phyloP scores from a whole-genome alignment of 495 filamentous ascomycete genomes.

The Neohortaea acidophila region DNA sequence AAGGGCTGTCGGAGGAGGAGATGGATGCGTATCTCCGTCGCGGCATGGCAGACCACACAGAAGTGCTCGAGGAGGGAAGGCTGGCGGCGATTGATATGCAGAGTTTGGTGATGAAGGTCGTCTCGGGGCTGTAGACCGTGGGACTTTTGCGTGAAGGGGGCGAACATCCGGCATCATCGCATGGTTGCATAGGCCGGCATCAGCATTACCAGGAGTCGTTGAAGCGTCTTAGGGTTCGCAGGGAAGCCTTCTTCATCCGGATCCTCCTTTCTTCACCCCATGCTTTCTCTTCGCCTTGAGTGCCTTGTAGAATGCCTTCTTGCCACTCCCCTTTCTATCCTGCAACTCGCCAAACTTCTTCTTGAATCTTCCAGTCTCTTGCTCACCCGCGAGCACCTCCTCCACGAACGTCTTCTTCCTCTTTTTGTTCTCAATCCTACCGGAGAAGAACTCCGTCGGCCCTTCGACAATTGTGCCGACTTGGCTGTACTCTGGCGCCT shows the following conservation, averaged over 20 bases:
- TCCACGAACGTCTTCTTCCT: conserved; percentile 83
- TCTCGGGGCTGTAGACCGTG: conserved; percentile 19
- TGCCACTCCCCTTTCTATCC: conserved; percentile 50
- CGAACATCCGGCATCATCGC: too few relatives aligned
- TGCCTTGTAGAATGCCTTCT: conserved; percentile 55
- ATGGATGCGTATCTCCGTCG: conserved; percentile 41
- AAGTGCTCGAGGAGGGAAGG: conserved; percentile 51
- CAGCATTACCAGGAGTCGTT: too few relatives aligned
- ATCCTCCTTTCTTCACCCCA: conserved; percentile 14
- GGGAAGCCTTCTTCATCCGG: not conserved
- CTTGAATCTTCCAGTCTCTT: conserved; percentile 44
- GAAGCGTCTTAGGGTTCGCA: too few relatives aligned
- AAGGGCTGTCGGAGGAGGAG: conserved; percentile 30
- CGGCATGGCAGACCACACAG: conserved; percentile 57
- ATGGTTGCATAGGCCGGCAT: too few relatives aligned
- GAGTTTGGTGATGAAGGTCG: conserved; percentile 31
- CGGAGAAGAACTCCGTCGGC: conserved; percentile 70
- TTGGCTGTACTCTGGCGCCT: conserved; percentile 65
- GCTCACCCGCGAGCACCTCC: conserved; percentile 58
- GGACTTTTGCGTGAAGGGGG: not conserved
- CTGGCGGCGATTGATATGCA: conserved; percentile 54
- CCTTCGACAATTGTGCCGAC: conserved; percentile 82
- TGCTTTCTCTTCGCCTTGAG: conserved; percentile 40
- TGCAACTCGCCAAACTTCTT: conserved; percentile 59
- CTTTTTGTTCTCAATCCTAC: conserved; percentile 68